Percentiles rank a stretch among this genome's conserved stretches.
These are phyloP conservation scores for Pleurotus citrinopileatus DNA, from an alignment of 768 basidiomycete genomes.

Conservation along the genomic window DNA sequence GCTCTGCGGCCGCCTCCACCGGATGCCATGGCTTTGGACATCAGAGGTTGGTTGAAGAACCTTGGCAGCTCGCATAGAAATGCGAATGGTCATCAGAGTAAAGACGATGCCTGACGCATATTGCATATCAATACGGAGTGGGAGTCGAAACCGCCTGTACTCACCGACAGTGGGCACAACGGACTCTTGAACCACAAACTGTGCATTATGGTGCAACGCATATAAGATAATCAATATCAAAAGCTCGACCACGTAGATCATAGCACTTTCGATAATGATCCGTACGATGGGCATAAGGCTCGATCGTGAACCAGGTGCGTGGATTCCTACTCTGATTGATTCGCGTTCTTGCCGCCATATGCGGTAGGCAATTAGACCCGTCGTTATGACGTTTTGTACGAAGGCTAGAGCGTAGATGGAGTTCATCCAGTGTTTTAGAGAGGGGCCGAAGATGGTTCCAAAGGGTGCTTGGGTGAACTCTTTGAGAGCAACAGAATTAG, in stretches of 20 bases:
- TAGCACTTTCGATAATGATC: conserved; percentile 16
- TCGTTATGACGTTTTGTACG: conserved; percentile 38
- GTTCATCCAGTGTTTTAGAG: conserved; percentile 30
- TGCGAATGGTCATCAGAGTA: conserved; percentile 8
- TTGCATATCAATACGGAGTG: neutral
- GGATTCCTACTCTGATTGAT: conserved; percentile 8
- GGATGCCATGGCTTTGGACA: neutral
- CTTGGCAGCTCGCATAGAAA: conserved; percentile 1
- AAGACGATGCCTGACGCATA: conserved; percentile 3
- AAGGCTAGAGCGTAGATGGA: conserved; percentile 36
- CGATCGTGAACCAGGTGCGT: neutral
- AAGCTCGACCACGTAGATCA: conserved; percentile 15
- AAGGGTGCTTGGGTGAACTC: conserved; percentile 26
- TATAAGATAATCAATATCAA: conserved; percentile 15
- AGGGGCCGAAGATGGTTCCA: conserved; percentile 22
- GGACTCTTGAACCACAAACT: conserved; percentile 11
- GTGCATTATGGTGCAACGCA: conserved; percentile 11
- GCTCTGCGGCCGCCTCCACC: neutral
- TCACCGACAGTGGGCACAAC: conserved; percentile 10
- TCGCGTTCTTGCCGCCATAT: conserved; percentile 26
- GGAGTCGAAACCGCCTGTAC: neutral
- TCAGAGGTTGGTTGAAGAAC: neutral
- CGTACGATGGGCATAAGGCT: conserved; percentile 15
- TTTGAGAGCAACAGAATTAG: conserved; percentile 18
- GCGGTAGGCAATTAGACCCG: conserved; percentile 35